Conservation (phyloP, 352 stramenopile genomes). For the Blastocystis sp. region DNA sequence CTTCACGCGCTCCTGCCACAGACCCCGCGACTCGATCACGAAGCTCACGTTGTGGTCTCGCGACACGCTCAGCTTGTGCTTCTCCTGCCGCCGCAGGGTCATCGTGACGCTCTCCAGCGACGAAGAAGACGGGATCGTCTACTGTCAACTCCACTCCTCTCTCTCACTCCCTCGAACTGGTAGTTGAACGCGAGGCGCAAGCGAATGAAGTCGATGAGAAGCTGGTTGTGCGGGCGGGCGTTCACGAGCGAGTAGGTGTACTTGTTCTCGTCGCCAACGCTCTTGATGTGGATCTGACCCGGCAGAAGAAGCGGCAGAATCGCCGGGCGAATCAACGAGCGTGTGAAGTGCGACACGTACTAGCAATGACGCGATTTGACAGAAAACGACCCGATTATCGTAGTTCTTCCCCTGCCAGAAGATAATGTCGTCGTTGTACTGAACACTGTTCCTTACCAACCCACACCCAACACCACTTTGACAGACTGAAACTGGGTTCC, state of each 20-base stretch:
- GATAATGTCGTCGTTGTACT: conserved; percentile 52
- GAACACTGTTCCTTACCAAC: not conserved
- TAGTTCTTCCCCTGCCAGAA: conserved; percentile 21
- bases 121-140: conserved; percentile 25
- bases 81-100: not conserved
- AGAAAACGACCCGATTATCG: conserved; percentile 26
- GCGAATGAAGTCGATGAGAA: conserved; percentile 54
- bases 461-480: not conserved
- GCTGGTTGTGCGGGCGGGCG: not conserved
- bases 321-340: conserved; percentile 16
- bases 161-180: conserved; percentile 25
- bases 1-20: conserved; percentile 1
- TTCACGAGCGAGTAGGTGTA: conserved; percentile 10
- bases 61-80: conserved; percentile 24
- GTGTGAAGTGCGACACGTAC: conserved; percentile 41
- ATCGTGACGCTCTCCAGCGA: conserved; percentile 20
- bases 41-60: conserved; percentile 23
- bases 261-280: not conserved
- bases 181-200: conserved; percentile 57
- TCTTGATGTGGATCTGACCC: not conserved
- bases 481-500: too few relatives aligned
- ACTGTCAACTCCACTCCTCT: not conserved
- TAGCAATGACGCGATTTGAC: not conserved
- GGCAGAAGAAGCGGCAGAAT: conserved; percentile 40
- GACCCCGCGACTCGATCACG: conserved; percentile 30